Conservation (phyloP, 164 flowering plant species). For the Brasenia schreberi region DNA sequence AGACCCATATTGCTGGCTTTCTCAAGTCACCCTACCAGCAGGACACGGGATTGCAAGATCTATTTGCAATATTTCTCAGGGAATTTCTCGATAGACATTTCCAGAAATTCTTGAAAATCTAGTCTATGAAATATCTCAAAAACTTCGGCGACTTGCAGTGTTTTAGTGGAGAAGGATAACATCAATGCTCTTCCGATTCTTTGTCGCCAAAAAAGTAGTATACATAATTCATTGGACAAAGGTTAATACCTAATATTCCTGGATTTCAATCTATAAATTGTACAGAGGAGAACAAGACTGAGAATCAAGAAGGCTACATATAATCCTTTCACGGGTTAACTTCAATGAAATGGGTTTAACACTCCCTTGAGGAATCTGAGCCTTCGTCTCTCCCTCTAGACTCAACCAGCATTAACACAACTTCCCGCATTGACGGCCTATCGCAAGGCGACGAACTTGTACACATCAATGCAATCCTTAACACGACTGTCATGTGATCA, state of each 20-base stretch:
- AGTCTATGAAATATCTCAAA: no score
- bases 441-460: slow-evolving; percentile 35
- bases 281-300: not conserved
- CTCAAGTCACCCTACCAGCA: no score
- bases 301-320: not conserved
- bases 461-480: slow-evolving; percentile 49
- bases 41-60: no score
- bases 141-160: no score
- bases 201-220: not conserved
- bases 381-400: slow-evolving; percentile 15
- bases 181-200: no score
- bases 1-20: slow-evolving; percentile 3
- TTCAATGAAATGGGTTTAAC: not conserved
- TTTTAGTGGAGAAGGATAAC: no score
- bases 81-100: no score
- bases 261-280: not conserved
- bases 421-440: slow-evolving; percentile 59
- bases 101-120: no score
- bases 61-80: no score
- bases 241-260: not conserved
- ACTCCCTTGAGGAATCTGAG: not conserved
- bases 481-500: slow-evolving; percentile 34
- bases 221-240: not conserved
- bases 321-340: not conserved
- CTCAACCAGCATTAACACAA: slow-evolving; percentile 42